A percentile compares a stretch with the other conserved stretches of the same genome.
Conservation (phyloP, 306 rosid species). For the Lathyrus tuberosus region DNA sequence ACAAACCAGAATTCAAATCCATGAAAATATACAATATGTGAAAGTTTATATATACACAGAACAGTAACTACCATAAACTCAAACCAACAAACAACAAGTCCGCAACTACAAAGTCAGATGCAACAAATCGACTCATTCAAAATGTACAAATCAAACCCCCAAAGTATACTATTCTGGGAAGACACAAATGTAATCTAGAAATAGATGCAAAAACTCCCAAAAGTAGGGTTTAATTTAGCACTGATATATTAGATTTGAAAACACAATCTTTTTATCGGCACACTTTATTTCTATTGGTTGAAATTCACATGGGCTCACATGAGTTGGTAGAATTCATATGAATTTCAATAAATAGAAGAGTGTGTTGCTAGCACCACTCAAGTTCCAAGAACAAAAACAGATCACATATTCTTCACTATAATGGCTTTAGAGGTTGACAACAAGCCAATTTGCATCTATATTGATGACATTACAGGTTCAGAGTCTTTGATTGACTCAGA, state of each 20-base stretch:
- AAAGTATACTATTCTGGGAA: neutral
- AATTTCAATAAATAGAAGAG: slow-evolving; percentile 7
- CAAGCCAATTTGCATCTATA: slow-evolving; percentile 21
- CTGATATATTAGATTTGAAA: slow-evolving; percentile 5
- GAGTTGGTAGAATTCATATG: neutral
- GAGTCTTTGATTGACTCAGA: slow-evolving; percentile 47
- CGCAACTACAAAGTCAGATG: neutral
- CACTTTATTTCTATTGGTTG: neutral
- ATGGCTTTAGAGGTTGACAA: neutral
- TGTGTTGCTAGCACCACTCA: neutral
- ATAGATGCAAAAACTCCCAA: slow-evolving; percentile 11
- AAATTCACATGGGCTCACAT: neutral
- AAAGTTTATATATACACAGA: neutral
- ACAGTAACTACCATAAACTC: slow-evolving; percentile 23
- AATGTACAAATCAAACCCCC: slow-evolving; percentile 7
- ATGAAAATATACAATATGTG: slow-evolving; percentile 11
- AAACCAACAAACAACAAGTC: slow-evolving; percentile 2
- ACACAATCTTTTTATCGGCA: neutral
- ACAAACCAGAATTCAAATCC: slow-evolving; percentile 3
- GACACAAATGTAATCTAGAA: slow-evolving; percentile 12
- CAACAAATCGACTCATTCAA: slow-evolving; percentile 5
- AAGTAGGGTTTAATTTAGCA: neutral
- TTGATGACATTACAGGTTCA: slow-evolving; percentile 32
- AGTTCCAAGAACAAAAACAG: slow-evolving; percentile 5
- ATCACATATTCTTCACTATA: slow-evolving; percentile 6